These are phyloP conservation scores for Gossypium trilobum DNA, from an alignment of 441 rosid species.

Conservation along the genomic window DNA sequence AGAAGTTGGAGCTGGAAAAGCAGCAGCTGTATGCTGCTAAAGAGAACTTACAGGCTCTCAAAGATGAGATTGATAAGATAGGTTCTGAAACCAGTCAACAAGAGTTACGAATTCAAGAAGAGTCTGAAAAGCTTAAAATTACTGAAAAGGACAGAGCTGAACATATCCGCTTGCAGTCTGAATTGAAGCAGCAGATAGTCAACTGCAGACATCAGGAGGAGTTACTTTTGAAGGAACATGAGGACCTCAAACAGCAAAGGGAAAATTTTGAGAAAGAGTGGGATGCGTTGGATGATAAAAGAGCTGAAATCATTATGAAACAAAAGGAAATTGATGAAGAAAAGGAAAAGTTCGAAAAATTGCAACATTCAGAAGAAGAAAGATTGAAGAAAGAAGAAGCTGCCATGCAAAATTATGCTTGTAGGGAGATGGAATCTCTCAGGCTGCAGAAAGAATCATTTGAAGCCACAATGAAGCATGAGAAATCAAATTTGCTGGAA, in stretches of 20 bases:
- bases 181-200: slow-evolving; percentile 55
- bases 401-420: slow-evolving; percentile 33
- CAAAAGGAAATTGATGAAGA: slow-evolving; percentile 38
- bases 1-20: slow-evolving; percentile 46
- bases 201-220: slow-evolving; percentile 45
- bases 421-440: slow-evolving; percentile 47
- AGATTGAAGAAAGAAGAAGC: slow-evolving; percentile 51
- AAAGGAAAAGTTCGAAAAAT: slow-evolving; percentile 43
- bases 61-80: slow-evolving; percentile 56
- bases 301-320: slow-evolving; percentile 35
- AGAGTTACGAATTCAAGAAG: slow-evolving; percentile 49
- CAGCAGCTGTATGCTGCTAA: slow-evolving; percentile 40
- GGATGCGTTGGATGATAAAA: slow-evolving; percentile 67
- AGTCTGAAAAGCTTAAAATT: slow-evolving; percentile 43
- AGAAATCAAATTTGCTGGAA: slow-evolving; percentile 44
- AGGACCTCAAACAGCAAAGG: slow-evolving; percentile 60
- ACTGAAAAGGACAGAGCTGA: slow-evolving; percentile 60
- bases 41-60: slow-evolving; percentile 40
- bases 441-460: slow-evolving; percentile 59
- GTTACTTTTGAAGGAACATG: slow-evolving; percentile 49
- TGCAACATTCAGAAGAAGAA: slow-evolving; percentile 40
- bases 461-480: slow-evolving; percentile 54
- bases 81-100: slow-evolving; percentile 50
- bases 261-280: slow-evolving; percentile 72
- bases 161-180: slow-evolving; percentile 48